Percentiles rank a stretch among this genome's conserved stretches.
These are phyloP conservation scores for Phytopythium aichiense DNA, from an alignment of 352 stramenopile genomes.

Conservation along the genomic window DNA sequence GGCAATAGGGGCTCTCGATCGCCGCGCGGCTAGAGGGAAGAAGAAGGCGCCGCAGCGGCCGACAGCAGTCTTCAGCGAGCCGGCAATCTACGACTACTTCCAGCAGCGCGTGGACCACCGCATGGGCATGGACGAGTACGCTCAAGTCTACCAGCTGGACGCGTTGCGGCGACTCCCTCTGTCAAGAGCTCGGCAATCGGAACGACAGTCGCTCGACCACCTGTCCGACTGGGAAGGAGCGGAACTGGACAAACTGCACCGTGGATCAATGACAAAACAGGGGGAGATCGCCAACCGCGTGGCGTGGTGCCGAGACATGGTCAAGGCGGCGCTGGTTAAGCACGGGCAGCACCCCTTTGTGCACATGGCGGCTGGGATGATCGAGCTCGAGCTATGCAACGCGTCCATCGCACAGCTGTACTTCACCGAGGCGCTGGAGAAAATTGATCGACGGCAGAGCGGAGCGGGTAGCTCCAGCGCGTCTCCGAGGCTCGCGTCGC, in stretches of 20 bases:
- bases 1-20: neutral
- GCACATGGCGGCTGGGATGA: constrained; percentile 48
- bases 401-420: constrained; percentile 26
- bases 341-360: constrained; percentile 29
- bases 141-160: constrained; percentile 47
- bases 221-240: constrained; percentile 29
- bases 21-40: neutral
- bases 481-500: constrained; percentile 7
- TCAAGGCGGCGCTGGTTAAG: constrained; percentile 15
- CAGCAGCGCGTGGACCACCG: constrained; percentile 24
- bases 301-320: constrained; percentile 16
- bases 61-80: constrained; percentile 25
- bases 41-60: neutral
- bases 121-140: constrained; percentile 33
- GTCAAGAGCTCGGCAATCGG: constrained; percentile 2
- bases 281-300: neutral
- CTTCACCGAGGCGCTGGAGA: constrained; percentile 36
- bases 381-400: constrained; percentile 47
- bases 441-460: constrained; percentile 17
- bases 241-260: neutral
- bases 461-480: neutral
- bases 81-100: constrained; percentile 39
- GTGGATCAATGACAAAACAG: constrained; percentile 18
- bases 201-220: neutral
- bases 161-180: constrained; percentile 29